Base-by-base conservation (phyloP, 2,329 filamentous ascomycete genomes). In the Claviceps paspali region DNA sequence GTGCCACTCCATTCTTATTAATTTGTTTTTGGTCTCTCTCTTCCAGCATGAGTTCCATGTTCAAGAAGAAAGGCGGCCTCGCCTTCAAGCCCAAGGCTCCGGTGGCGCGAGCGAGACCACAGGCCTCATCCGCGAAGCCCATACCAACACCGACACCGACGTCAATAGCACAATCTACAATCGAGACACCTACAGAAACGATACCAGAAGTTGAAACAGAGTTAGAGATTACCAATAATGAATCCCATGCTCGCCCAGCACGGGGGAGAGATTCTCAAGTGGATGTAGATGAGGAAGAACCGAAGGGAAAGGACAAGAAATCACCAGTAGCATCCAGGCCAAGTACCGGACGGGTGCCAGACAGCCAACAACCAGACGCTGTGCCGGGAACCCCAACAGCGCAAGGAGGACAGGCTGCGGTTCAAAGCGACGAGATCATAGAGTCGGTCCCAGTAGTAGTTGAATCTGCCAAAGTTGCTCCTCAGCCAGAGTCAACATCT, bases 11-110 rank as follows among this genome's bases (percentile, higher is more conserved):
- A 12, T n/a, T 7, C 14, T 19, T 24, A 19, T 26, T 31, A 2
- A 10, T 34, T 22, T 17, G 29, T 31, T 17, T 31, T 33, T 30
- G 3, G 15, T 11, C 5, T 26, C 21, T 6, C 23, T 23, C 21
- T 10, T 11, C 40, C 60, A 65, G 60, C 47, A 79, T 81, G 65
- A 75, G 70, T 60, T 70, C 67, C 42, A 79, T 79, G 61, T 68
- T 79, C 56, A 82, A 82, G 61, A 81, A 82, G 59, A 64, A 67
- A 47, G 67, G 64, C 50, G 65, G 67, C 47, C 61, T 67, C 40
- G 65, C 65, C 60, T 83, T 85, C 61, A 81, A 81, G 54, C 79
- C 79, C 31, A 84, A 81, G 61, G 71, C 72, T 45, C 73, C 71
- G 23, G 54, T 60, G 24, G 63, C 66, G 45, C 71, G 76, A 50